Evolutionary conservation across 106 monocot genomes (phyloP).

Genomic region (Platanthera guangdongensis): DNA sequence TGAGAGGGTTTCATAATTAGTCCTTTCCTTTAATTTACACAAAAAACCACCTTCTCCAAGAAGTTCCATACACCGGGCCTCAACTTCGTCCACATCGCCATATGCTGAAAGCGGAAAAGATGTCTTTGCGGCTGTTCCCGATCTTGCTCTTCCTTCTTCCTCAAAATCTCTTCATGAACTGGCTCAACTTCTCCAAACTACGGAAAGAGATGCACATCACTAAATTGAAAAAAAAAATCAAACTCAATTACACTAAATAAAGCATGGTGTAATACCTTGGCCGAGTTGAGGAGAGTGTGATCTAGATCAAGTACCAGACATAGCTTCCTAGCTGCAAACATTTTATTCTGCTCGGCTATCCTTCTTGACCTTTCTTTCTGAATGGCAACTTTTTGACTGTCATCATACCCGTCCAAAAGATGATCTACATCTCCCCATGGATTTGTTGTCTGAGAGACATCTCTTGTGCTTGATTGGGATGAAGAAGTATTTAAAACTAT

Average conservation of each 20-base stretch:
- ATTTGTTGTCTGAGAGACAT: slow-evolving; percentile 14
- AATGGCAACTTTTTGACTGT: slow-evolving; percentile 70
- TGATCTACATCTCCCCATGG: slow-evolving; percentile 79
- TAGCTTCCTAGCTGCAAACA: slow-evolving; percentile 70
- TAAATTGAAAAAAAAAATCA: not conserved
- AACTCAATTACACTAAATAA: not conserved
- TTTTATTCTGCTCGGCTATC: slow-evolving; percentile 86
- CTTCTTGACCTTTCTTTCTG: slow-evolving; percentile 93
- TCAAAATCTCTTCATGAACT: slow-evolving; percentile 73
- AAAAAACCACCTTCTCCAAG: slow-evolving; percentile 64
- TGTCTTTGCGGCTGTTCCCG: slow-evolving; percentile 52
- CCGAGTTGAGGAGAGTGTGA: slow-evolving; percentile 98
- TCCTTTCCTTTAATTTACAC: not conserved
- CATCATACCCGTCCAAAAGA: slow-evolving; percentile 89
- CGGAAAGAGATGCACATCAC: slow-evolving; percentile 21
- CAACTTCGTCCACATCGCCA: slow-evolving; percentile 99
- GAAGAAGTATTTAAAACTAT: slow-evolving; percentile 13
- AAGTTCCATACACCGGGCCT: slow-evolving; percentile 97
- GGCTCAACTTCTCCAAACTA: slow-evolving; percentile 89
- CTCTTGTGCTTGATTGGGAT: slow-evolving; percentile 9
- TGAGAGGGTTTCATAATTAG: no score
- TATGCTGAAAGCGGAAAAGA: slow-evolving; percentile 77
- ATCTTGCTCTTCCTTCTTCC: slow-evolving; percentile 85
- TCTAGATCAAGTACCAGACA: slow-evolving; percentile 95
- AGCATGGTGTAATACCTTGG: slow-evolving; percentile 53